Conservation (phyloP, 495 filamentous ascomycete genomes). For the Penicillium riverlandense region DNA sequence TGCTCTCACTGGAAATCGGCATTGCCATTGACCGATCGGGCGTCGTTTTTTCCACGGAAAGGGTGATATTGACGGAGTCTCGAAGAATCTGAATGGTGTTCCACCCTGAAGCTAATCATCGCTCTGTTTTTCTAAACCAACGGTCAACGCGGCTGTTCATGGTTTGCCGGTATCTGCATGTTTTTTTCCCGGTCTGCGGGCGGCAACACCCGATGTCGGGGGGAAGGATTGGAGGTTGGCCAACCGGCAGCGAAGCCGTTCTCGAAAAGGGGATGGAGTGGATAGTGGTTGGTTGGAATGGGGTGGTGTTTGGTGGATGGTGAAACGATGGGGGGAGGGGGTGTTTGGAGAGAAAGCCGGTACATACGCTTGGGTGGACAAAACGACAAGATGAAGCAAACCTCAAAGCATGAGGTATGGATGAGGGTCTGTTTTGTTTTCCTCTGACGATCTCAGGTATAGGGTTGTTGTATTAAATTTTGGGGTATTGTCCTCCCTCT, state of each 20-base stretch:
- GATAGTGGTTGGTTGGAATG: neutral
- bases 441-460: too few relatives aligned
- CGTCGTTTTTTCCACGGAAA: conserved; percentile 29
- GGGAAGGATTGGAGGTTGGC: neutral
- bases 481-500: neutral
- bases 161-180: neutral
- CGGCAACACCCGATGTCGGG: neutral
- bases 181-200: conserved; percentile 7
- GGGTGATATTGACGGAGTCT: conserved; percentile 34
- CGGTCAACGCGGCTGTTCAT: conserved; percentile 18
- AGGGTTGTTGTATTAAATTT: conserved; percentile 10
- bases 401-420: conserved; percentile 33
- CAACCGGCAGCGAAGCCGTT: too few relatives aligned
- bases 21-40: conserved; percentile 34
- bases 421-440: neutral
- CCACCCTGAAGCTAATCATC: conserved; percentile 46
- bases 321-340: conserved; percentile 10
- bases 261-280: too few relatives aligned
- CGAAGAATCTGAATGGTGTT: conserved; percentile 41
- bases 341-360: conserved; percentile 7
- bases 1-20: conserved; percentile 45
- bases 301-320: neutral
- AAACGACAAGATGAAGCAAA: conserved; percentile 24
- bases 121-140: conserved; percentile 37
- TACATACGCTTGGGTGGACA: conserved; percentile 38